Evolutionary conservation across 352 stramenopile species (phyloP), one percentile per base, ranked within the genome.

Genomic region (Globisporangium nagaii): DNA sequence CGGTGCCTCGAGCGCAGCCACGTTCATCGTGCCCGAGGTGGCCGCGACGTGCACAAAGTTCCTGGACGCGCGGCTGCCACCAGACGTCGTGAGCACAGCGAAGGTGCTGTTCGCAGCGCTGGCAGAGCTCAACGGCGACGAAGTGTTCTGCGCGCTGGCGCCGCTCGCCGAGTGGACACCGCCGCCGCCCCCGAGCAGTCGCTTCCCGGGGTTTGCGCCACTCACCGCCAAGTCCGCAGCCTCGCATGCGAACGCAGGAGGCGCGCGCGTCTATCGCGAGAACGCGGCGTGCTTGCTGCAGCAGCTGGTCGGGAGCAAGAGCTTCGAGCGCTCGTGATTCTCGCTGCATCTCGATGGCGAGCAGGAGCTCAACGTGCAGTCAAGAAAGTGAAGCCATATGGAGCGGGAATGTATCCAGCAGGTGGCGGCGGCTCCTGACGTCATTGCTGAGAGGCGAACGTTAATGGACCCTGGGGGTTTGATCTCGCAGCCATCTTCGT

Each of bases 61-160:
- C 44, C 60, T 93, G 15, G 75, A 63, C 32, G 19, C 37, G 20
- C 25, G 42, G 28, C 68, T 74, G 12, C 71, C 76, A 3, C 36
- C 25, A 1, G 55, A 79, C 5, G 62, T 86, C 30, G 61, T 83
- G 4, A 56, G 63, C 9, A 45, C 65, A 51, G 68, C 74, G 0
- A 66, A 69, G 9, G 52, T 71, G 8, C 53, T 90, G 7, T 78
- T 91, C 31, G 36, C 51, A 22, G 63, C 66, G 17, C 56, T 93
- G 3, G 71, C 62, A 6, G 46, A 61, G 12, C 56, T 90, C 12
- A 93, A 93, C 36, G 67, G 76, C 44, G 80, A 93, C 44, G 74
- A 90, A 56, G 79, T 90, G 7, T 90, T 93, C 47, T 80, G 70
- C 35, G 61, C 65, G 1, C 31, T 90, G 41, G 80, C 74, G 12